Conservation (phyloP, 495 filamentous ascomycete genomes). For the Neurospora sp. region DNA sequence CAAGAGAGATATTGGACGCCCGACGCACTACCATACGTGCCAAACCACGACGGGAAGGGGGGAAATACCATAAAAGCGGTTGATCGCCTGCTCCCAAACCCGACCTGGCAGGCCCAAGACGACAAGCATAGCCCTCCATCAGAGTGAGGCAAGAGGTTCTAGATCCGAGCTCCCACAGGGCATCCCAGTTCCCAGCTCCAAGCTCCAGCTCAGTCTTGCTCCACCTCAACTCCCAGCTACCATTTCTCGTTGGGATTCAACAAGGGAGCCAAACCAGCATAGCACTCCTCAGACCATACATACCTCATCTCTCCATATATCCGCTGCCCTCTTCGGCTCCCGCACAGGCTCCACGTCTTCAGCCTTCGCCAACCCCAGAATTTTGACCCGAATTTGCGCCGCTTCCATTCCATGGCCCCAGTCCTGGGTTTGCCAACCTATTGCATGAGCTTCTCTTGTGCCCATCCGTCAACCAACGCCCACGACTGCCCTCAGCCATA, state of each 20-base stretch:
- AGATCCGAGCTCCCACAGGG: not conserved
- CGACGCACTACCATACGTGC: not conserved
- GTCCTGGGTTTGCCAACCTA: not conserved
- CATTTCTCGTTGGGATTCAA: not conserved
- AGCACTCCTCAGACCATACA: not conserved
- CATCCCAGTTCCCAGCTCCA: not conserved
- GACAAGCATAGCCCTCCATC: not conserved
- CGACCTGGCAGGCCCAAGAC: not conserved
- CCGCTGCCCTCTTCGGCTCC: not conserved
- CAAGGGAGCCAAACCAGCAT: not conserved
- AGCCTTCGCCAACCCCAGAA: not conserved
- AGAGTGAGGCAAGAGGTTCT: not conserved
- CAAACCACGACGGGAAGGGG: not conserved
- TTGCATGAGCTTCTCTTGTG: slow-evolving; percentile 2
- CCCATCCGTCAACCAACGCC: not conserved
- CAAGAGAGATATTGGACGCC: not conserved
- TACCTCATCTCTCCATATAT: not conserved
- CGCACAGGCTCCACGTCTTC: slow-evolving; percentile 1
- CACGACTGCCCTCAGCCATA: not conserved
- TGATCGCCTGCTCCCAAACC: not conserved
- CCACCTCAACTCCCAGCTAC: not conserved
- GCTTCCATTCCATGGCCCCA: slow-evolving; percentile 11
- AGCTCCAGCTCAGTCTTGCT: not conserved
- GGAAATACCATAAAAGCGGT: not conserved
- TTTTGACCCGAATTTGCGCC: not conserved